phyloP scores from a whole-genome alignment of 331 rosid genomes.

The Saraca asoca region DNA sequence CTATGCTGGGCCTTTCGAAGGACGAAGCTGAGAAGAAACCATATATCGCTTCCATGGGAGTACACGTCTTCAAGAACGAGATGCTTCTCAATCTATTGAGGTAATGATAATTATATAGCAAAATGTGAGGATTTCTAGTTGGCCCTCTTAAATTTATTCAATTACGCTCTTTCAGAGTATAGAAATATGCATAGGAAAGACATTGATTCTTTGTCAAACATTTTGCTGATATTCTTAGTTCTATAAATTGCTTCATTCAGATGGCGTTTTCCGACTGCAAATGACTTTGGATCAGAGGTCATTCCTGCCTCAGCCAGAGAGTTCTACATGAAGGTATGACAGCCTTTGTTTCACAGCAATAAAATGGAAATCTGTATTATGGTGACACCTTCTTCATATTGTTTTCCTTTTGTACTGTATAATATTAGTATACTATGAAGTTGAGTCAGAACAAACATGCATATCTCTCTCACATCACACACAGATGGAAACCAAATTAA shows the following conservation, averaged over 20 bases:
- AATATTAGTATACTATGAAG: too few relatives aligned
- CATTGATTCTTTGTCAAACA: conserved; percentile 26
- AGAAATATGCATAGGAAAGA: conserved; percentile 25
- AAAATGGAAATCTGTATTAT: neutral
- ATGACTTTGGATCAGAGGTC: conserved; percentile 97
- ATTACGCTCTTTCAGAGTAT: too few relatives aligned
- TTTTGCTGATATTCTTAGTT: conserved; percentile 35
- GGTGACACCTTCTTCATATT: neutral
- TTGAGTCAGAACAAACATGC: too few relatives aligned
- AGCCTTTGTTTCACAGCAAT: neutral
- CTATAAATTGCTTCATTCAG: conserved; percentile 37
- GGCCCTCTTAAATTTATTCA: conserved; percentile 29
- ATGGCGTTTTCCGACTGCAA: conserved; percentile 84
- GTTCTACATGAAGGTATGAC: conserved; percentile 71
- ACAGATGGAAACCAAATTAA: too few relatives aligned
- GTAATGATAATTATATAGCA: conserved; percentile 41
- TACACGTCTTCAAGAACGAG: conserved; percentile 94
- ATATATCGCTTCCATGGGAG: conserved; percentile 99
- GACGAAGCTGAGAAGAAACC: conserved; percentile 87
- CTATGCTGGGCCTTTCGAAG: conserved; percentile 72
- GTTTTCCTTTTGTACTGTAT: too few relatives aligned
- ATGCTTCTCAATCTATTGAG: conserved; percentile 89
- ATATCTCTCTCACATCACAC: too few relatives aligned
- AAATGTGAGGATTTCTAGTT: conserved; percentile 15
- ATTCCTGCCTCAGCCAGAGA: conserved; percentile 95